These are phyloP conservation scores for Solanum hybrid DNA, from an alignment of 305 asterid species.

Conservation along the genomic window DNA sequence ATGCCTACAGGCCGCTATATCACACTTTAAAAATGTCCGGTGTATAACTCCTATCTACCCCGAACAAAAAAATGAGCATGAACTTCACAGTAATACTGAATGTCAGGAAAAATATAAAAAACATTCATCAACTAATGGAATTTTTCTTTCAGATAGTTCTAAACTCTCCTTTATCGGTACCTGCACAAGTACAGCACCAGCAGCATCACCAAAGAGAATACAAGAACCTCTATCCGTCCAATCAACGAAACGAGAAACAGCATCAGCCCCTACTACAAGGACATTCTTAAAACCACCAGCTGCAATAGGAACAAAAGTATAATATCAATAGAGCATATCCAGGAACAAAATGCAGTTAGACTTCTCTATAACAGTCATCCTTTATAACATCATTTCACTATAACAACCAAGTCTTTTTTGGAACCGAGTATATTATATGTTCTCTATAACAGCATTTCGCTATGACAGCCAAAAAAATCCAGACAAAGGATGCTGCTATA, in stretches of 20 bases:
- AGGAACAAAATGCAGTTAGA: background rate
- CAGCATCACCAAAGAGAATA: constrained; percentile 82
- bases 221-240: constrained; percentile 80
- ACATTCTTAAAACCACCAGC: constrained; percentile 74
- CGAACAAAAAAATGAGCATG: background rate
- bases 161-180: constrained; percentile 12
- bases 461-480: background rate
- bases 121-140: background rate
- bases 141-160: too few species aligned
- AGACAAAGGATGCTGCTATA: background rate
- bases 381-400: background rate
- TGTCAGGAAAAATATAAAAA: background rate
- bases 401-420: background rate
- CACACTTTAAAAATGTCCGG: background rate
- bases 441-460: background rate
- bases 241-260: constrained; percentile 62
- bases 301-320: constrained; percentile 11
- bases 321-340: background rate
- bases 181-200: constrained; percentile 72
- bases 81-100: background rate
- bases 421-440: background rate
- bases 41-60: background rate
- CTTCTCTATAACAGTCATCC: background rate
- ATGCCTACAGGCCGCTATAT: background rate
- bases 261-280: constrained; percentile 72